These are phyloP conservation scores for Naganishia liquefaciens DNA, from an alignment of 1,284 basidiomycete genomes.

Conservation along the genomic window DNA sequence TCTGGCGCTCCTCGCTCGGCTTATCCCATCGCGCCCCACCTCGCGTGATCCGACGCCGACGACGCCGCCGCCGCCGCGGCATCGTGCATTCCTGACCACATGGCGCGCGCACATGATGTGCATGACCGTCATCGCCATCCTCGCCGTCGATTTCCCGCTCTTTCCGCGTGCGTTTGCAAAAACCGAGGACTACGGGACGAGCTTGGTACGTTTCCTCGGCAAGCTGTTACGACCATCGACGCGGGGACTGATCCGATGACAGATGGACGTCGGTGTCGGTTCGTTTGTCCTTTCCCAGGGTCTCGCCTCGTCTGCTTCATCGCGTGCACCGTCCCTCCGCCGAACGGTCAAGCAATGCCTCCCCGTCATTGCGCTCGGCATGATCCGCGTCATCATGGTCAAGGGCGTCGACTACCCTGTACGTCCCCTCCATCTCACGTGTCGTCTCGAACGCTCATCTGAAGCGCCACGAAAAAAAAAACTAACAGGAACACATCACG, in stretches of 20 bases:
- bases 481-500: slow-evolving; percentile 79
- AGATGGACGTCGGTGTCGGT: slow-evolving; percentile 98
- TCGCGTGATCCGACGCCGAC: not conserved
- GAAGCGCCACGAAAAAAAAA: not conserved
- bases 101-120: slow-evolving; percentile 96
- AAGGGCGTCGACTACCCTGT: slow-evolving; percentile 94
- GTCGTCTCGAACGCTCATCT: not conserved
- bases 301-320: slow-evolving; percentile 68
- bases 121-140: slow-evolving; percentile 84
- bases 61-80: not conserved
- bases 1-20: slow-evolving; percentile 16
- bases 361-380: slow-evolving; percentile 72
- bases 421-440: slow-evolving; percentile 40
- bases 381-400: slow-evolving; percentile 78
- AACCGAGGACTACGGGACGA: slow-evolving; percentile 91
- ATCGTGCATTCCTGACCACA: slow-evolving; percentile 68
- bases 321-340: slow-evolving; percentile 27
- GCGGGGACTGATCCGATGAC: not conserved
- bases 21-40: not conserved
- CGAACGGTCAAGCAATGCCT: slow-evolving; percentile 61
- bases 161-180: slow-evolving; percentile 89
- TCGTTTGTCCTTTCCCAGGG: slow-evolving; percentile 96
- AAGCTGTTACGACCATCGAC: not conserved
- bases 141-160: slow-evolving; percentile 92
- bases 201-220: slow-evolving; percentile 70